Conservation (phyloP, 305 asterid genomes). For the Fraxinus greggii region DNA sequence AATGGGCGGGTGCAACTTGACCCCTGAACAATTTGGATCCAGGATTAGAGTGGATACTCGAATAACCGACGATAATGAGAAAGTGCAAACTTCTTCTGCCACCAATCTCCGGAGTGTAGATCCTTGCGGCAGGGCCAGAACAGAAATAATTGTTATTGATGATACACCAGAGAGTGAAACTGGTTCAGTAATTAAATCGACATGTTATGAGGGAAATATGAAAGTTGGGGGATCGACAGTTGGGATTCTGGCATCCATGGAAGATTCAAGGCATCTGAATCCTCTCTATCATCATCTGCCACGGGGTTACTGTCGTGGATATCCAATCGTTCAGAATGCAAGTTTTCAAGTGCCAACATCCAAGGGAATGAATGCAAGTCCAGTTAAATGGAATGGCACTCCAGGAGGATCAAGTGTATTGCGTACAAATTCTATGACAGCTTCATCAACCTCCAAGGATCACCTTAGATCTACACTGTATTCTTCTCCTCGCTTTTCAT, state of each 20-base stretch:
- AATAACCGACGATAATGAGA: conserved; percentile 29
- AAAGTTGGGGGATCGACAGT: conserved; percentile 24
- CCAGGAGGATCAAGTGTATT: conserved; percentile 23
- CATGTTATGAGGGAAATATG: conserved; percentile 19
- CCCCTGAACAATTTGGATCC: conserved; percentile 29
- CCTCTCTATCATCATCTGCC: conserved; percentile 33
- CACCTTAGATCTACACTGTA: conserved; percentile 31
- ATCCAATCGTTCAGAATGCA: conserved; percentile 31
- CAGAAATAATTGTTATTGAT: conserved; percentile 50
- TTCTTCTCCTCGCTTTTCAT: conserved; percentile 34
- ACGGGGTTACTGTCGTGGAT: conserved; percentile 30
- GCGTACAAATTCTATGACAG: conserved; percentile 23
- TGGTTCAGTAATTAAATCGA: conserved; percentile 18
- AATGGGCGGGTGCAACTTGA: conserved; percentile 32
- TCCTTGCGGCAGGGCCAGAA: conserved; percentile 28
- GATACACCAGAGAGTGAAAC: conserved; percentile 44
- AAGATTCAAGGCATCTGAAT: conserved; percentile 36
- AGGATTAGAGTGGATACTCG: conserved; percentile 22
- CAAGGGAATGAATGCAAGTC: conserved; percentile 28
- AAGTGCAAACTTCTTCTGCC: conserved; percentile 19
- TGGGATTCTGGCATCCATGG: conserved; percentile 23
- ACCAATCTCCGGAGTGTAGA: conserved; percentile 23
- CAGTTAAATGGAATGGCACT: conserved; percentile 42
- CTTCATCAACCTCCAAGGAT: conserved; percentile 27
- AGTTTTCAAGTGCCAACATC: conserved; percentile 28